Evolutionary conservation across 768 basidiomycete genomes (phyloP).

Genomic region (Tulasnella sp.): DNA sequence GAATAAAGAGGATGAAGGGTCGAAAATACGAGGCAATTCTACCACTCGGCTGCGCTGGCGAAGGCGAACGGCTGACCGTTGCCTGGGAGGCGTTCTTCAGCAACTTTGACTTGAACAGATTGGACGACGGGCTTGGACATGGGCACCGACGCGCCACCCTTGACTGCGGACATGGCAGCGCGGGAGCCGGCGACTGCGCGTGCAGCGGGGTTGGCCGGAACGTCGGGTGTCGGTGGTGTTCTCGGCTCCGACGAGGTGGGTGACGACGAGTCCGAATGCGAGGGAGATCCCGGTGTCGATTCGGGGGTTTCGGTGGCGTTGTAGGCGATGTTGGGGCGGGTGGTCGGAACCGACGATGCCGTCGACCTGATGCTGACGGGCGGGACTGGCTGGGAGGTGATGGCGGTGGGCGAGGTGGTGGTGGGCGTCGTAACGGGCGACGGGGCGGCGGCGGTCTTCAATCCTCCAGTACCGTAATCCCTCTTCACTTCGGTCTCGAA

Average conservation of each 20-base stretch:
- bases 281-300: conserved; percentile 12
- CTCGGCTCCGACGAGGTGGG: conserved; percentile 13
- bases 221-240: conserved; percentile 15
- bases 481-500: conserved; percentile 27
- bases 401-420: background rate
- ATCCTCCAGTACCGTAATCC: conserved; percentile 23
- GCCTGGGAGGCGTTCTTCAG: background rate
- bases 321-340: conserved; percentile 6
- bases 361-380: background rate
- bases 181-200: background rate
- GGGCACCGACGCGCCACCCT: background rate
- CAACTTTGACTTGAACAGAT: background rate
- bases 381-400: background rate
- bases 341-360: background rate
- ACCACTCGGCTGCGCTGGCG: conserved; percentile 52
- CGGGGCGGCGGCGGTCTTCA: background rate
- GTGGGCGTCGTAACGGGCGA: conserved; percentile 1
- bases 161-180: background rate
- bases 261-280: conserved; percentile 15
- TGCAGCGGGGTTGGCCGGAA: background rate
- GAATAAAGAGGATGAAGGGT: background rate
- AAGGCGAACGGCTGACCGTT: conserved; percentile 36
- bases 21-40: conserved; percentile 33
- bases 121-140: conserved; percentile 3
- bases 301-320: background rate